These are phyloP conservation scores for Mycena crocata DNA, from an alignment of 768 basidiomycete genomes.

Conservation along the genomic window DNA sequence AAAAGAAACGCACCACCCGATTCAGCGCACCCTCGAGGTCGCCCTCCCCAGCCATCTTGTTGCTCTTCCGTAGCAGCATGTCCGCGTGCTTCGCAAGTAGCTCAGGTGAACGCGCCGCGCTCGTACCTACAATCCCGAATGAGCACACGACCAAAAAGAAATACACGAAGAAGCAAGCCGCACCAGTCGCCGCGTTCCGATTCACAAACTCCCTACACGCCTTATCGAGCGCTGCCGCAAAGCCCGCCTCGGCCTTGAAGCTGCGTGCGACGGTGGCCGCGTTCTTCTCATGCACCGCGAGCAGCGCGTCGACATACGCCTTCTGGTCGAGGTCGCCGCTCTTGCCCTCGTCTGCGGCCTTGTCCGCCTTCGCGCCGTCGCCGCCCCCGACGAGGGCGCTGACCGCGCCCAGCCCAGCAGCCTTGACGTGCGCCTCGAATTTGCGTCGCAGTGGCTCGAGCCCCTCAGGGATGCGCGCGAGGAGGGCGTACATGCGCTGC, in stretches of 20 bases:
- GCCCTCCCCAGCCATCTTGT: constrained; percentile 92
- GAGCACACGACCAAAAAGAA: not conserved
- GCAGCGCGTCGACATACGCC: constrained; percentile 91
- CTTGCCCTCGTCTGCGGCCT: constrained; percentile 50
- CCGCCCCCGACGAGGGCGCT: constrained; percentile 67
- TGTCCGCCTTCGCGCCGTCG: not conserved
- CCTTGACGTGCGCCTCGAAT: constrained; percentile 96
- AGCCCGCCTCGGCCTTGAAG: constrained; percentile 93
- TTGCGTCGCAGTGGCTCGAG: constrained; percentile 90
- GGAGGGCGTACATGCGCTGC: constrained; percentile 93
- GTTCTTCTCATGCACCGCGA: constrained; percentile 95
- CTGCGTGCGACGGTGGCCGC: constrained; percentile 87
- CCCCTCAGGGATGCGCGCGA: constrained; percentile 91
- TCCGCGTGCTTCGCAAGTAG: constrained; percentile 95
- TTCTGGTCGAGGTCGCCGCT: constrained; percentile 86
- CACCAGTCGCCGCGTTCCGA: constrained; percentile 88
- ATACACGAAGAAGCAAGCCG: constrained; percentile 57
- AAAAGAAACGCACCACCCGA: constrained; percentile 77
- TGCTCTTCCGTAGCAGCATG: constrained; percentile 89
- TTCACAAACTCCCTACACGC: constrained; percentile 98
- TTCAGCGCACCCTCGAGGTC: constrained; percentile 91
- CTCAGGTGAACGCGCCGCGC: constrained; percentile 86
- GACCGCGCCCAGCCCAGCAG: constrained; percentile 84
- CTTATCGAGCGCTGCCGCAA: constrained; percentile 93
- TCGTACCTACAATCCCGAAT: constrained; percentile 12